Evolutionary conservation across 225 moss, liverwort and hornwort species (phyloP), one percentile per base, ranked within the genome.

Genomic region (Pseudisothecium myosuroides): DNA sequence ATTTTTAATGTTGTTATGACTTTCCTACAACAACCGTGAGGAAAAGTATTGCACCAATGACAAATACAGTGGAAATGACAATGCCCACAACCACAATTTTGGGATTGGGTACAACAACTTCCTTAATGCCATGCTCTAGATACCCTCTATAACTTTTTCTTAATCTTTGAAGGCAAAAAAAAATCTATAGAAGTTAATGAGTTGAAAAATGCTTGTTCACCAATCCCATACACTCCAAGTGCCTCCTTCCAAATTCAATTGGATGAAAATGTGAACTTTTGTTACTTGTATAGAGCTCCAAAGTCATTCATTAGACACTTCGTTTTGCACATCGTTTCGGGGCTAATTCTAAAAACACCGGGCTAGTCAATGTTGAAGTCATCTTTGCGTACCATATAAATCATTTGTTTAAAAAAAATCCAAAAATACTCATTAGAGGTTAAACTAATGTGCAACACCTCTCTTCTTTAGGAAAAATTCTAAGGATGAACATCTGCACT

Each of bases 21-120:
- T 39, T n/a, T n/a, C 1, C 0, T 22, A 0, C 4, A 68, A 23
- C n/a, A 68, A 22, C n/a, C n/a, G 2, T 23, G 0, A n/a, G 0
- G 2, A 68, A 68, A 68, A 23, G 2, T 68, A 39, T 68, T 37
- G 12, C 2, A 4, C 22, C 10, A 12, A 21, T 68, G n/a, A 7
- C 12, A 22, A 20, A 68, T 2, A 14, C 2, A 23, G 1, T 39
- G 2, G 39, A 1, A 39, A 39, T 39, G 14, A 69, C 4, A 1
- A 24, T 69, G 39, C 14, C 24, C 2, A 39, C 1, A 69, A 0
- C 2, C 1, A 22, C 22, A 23, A 69, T 39, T 68, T 68, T 7
- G 7, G n/a, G 3, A 7, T 68, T 39, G 4, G 22, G 2, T 2
- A 68, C 4, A 68, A n/a, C 2, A 11, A 23, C 4, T 2, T 0